These are phyloP conservation scores for Plasmodium knowlesi DNA, from an alignment of 169 alveolate genomes.

Conservation along the genomic window DNA sequence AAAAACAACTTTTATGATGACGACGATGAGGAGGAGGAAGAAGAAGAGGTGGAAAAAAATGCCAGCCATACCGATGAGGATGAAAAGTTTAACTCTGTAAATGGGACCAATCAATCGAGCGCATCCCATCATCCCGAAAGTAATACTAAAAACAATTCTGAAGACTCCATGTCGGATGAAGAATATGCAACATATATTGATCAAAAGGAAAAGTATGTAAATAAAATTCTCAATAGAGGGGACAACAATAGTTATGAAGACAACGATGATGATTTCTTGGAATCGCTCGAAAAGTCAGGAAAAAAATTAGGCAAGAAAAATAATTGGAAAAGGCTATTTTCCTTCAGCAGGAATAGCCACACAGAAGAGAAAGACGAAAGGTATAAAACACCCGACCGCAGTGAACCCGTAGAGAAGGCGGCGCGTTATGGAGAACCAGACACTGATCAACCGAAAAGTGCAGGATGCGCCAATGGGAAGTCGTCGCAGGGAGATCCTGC, in stretches of 20 bases:
- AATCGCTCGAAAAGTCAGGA: not conserved
- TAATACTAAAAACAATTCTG: not conserved
- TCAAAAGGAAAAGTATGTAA: constrained; percentile 29
- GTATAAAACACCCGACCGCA: not conserved
- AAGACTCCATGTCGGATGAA: constrained; percentile 33
- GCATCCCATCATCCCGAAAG: not conserved
- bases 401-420: not conserved
- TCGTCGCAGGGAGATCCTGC: not conserved
- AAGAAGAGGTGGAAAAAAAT: not conserved
- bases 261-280: not conserved
- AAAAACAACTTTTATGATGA: constrained; percentile 21
- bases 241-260: constrained; percentile 1
- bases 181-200: constrained; percentile 40
- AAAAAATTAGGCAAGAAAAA: not conserved
- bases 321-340: not conserved
- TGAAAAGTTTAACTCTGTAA: not conserved
- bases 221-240: constrained; percentile 27
- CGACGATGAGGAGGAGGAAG: constrained; percentile 9
- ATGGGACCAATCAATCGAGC: not conserved
- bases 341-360: not conserved
- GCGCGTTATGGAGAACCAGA: not conserved
- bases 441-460: not conserved
- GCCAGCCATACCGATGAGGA: not conserved
- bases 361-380: not conserved
- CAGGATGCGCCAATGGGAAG: not conserved